These are phyloP conservation scores for Lipomyces yamadae DNA, from an alignment of 805 yeast species.

Conservation along the genomic window DNA sequence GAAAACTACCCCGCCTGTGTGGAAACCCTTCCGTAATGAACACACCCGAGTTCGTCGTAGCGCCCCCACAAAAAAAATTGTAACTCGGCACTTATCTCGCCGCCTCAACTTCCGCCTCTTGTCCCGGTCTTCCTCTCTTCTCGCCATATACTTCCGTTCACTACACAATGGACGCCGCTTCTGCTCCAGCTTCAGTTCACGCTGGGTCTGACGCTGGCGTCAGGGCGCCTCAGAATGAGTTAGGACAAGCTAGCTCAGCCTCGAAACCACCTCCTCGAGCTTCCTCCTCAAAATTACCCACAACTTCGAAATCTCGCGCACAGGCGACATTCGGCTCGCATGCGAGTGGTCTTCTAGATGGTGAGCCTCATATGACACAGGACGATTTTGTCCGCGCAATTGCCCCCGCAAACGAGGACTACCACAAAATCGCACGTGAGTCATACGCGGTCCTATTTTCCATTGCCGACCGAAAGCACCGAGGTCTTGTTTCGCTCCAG, in stretches of 20 bases:
- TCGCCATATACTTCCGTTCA: conserved; percentile 1
- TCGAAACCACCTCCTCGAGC: conserved; percentile 1
- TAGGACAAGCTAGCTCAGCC: conserved; percentile 8
- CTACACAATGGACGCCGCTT: conserved; percentile 4
- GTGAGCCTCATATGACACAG: conserved; percentile 46
- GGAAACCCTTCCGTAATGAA: not conserved
- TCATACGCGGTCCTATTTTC: conserved; percentile 75
- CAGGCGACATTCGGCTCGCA: conserved; percentile 18
- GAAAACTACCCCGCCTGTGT: not conserved
- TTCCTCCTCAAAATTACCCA: not conserved
- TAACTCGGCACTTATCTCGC: not conserved
- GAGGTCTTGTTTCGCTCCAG: conserved; percentile 66
- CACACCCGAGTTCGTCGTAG: not conserved
- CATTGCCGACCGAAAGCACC: conserved; percentile 72
- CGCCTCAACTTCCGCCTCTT: conserved; percentile 1
- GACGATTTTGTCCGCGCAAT: conserved; percentile 53
- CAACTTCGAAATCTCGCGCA: not conserved
- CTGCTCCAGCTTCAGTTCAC: conserved; percentile 9
- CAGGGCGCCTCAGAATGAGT: conserved; percentile 3
- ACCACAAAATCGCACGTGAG: conserved; percentile 59
- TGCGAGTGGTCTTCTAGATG: conserved; percentile 30
- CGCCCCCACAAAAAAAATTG: not conserved
- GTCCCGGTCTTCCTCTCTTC: conserved; percentile 3
- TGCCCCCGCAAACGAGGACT: conserved; percentile 53
- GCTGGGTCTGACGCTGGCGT: conserved; percentile 4